Evolutionary conservation across 2,329 filamentous ascomycete species (phyloP), one percentile per base, ranked within the genome.

Genomic region (Fusarium succisae): DNA sequence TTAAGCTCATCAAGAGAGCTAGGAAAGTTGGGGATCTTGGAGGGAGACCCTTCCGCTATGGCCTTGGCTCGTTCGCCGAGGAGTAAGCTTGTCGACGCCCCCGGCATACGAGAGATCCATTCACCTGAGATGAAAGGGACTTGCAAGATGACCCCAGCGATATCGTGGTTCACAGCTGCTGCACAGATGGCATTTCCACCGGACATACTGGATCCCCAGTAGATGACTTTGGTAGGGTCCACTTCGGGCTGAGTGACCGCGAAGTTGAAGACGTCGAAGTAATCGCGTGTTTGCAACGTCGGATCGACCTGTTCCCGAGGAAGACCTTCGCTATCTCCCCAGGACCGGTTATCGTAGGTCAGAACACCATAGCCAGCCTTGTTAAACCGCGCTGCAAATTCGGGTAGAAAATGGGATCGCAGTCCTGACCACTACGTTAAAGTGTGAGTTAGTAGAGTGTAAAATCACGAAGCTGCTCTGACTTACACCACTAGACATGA

Each of bases 401-500:
- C 30, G 12, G 48, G 30, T 17, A 51, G 30, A 35, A 51, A 51
- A 14, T 51, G 48, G 6, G 48, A 35, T 24, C 22, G 12, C 30
- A 35, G 30, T 20, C 22, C 17, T 24, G 48, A 35, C 48, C 48
- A 51, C 48, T 51, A 4, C 3, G 22, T 51, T 6, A 6, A 22
- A 15, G 18, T 12, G 18, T 4, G 48, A 24, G 30, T 51, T 10
- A 24, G 48, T 24, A 6, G 8, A 20, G 5, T 3, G 2, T 10
- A 24, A 11, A 5, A 20, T 24, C 6, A 0, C 12, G 22, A 20
- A 2, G 8, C 11, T 18, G 4, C 2, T 5, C 6, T 51, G 48
- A 24, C 30, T 35, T 32, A 51, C 48, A 20, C 48, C 48, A 7
- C 30, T 24, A 8, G 48, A 51, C 48, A 51, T 51, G 28, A 24